Percentiles rank a stretch among this genome's conserved stretches.
Conservation (phyloP, 2,329 filamentous ascomycete species). For the Aspergillus phoenicis region DNA sequence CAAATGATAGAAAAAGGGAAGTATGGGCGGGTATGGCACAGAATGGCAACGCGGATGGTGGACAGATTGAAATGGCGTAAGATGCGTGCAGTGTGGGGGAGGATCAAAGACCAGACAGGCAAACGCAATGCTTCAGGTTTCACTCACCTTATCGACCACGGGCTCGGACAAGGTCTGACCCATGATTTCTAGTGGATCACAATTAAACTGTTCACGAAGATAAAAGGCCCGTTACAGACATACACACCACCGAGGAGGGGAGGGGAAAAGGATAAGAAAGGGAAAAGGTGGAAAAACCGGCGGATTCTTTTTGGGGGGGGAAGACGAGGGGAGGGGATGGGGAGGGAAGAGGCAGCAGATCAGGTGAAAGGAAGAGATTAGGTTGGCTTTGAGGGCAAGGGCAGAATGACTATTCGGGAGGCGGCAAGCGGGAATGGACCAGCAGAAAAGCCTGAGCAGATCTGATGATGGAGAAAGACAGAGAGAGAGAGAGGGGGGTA, state of each 20-base stretch:
- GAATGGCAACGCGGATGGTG: constrained; percentile 9
- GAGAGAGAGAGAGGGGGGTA: not conserved
- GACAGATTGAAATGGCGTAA: constrained; percentile 24
- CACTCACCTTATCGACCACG: constrained; percentile 93
- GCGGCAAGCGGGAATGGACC: constrained; percentile 23
- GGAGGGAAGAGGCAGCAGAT: constrained; percentile 28
- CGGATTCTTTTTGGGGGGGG: constrained; percentile 8
- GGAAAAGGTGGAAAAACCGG: not conserved
- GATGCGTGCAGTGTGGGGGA: constrained; percentile 31
- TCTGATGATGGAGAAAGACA: not conserved
- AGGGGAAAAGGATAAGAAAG: constrained; percentile 7
- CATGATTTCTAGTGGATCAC: constrained; percentile 61
- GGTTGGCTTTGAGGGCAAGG: constrained; percentile 22
- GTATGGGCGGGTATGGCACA: not conserved
- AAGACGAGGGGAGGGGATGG: constrained; percentile 20
- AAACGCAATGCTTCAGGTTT: constrained; percentile 17
- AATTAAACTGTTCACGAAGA: constrained; percentile 20
- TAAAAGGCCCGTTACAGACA: constrained; percentile 17
- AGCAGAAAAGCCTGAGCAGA: constrained; percentile 9
- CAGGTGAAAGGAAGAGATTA: constrained; percentile 15
- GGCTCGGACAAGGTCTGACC: constrained; percentile 99
- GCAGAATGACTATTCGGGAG: constrained; percentile 23
- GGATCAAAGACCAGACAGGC: constrained; percentile 30
- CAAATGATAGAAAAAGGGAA: not conserved
- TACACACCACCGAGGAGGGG: constrained; percentile 10